phyloP scores from a whole-genome alignment of 2,329 filamentous ascomycete genomes.

The Trichoderma guizhouense region DNA sequence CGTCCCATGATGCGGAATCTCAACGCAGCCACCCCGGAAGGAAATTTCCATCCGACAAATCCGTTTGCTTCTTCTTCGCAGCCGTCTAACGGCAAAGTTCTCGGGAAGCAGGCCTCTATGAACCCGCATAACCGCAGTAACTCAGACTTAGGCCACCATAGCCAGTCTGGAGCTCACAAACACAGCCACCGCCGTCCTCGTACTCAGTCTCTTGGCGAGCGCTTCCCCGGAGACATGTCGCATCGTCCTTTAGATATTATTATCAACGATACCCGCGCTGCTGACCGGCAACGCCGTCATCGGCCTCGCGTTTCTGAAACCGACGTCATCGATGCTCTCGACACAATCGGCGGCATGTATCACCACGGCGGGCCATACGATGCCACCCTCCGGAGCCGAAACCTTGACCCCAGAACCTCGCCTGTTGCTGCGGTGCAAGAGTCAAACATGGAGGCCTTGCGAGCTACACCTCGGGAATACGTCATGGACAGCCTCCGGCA shows the following conservation, averaged over 20 bases:
- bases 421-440: constrained; percentile 74
- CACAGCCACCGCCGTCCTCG: constrained; percentile 20
- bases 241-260: constrained; percentile 66
- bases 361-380: constrained; percentile 93
- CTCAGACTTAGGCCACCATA: background rate
- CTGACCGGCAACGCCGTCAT: constrained; percentile 67
- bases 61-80: constrained; percentile 29
- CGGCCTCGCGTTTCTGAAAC: constrained; percentile 63
- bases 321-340: constrained; percentile 79
- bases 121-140: background rate
- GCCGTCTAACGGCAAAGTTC: background rate
- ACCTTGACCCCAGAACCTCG: constrained; percentile 58
- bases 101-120: background rate
- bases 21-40: constrained; percentile 19
- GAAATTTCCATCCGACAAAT: constrained; percentile 44
- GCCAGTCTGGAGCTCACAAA: background rate
- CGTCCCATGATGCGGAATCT: background rate
- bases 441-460: constrained; percentile 72
- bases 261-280: constrained; percentile 58
- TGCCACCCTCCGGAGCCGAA: constrained; percentile 71
- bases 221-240: constrained; percentile 62
- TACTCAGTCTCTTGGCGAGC: constrained; percentile 28
- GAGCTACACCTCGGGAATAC: constrained; percentile 75
- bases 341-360: constrained; percentile 65
- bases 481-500: constrained; percentile 68